Percentiles rank a stretch among this genome's conserved stretches.
These are phyloP conservation scores for Boletus bicolor DNA, from an alignment of 768 basidiomycete species.

Conservation along the genomic window DNA sequence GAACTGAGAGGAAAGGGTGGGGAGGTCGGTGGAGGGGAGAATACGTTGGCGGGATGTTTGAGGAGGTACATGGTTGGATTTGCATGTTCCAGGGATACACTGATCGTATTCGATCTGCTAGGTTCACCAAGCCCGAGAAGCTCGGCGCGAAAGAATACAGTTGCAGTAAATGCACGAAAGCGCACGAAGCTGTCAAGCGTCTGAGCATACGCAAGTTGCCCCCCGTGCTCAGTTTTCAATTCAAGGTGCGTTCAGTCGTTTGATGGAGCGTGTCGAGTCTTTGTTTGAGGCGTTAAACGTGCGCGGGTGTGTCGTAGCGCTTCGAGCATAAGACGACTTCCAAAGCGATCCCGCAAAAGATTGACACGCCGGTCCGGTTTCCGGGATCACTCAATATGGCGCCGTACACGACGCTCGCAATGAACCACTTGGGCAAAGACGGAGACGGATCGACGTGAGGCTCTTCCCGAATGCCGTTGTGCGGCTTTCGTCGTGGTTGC, in stretches of 20 bases:
- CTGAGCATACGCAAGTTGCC: conserved; percentile 84
- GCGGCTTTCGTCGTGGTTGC: too few species aligned
- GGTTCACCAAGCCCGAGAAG: conserved; percentile 85
- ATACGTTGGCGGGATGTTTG: conserved; percentile 74
- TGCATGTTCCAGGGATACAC: neutral
- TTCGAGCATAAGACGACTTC: conserved; percentile 85
- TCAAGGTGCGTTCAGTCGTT: conserved; percentile 55
- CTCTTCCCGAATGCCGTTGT: neutral
- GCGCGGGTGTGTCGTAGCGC: conserved; percentile 46
- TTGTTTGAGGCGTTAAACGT: neutral
- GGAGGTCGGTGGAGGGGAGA: conserved; percentile 46
- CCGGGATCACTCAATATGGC: conserved; percentile 86
- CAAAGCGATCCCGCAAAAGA: conserved; percentile 74
- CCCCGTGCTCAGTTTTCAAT: conserved; percentile 88
- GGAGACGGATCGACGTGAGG: conserved; percentile 26
- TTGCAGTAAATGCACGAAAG: conserved; percentile 77
- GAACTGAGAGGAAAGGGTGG: conserved; percentile 63
- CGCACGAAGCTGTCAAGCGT: conserved; percentile 78
- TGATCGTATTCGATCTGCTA: conserved; percentile 27
- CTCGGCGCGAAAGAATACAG: conserved; percentile 79
- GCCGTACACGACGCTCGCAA: conserved; percentile 69
- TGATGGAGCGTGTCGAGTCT: neutral
- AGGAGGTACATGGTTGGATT: conserved; percentile 47
- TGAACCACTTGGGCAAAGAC: conserved; percentile 51
- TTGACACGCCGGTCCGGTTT: conserved; percentile 79